Percentiles rank a stretch among this genome's conserved stretches.
Conservation (phyloP, 1,139 yeast genomes). For the Pichia sp. region DNA sequence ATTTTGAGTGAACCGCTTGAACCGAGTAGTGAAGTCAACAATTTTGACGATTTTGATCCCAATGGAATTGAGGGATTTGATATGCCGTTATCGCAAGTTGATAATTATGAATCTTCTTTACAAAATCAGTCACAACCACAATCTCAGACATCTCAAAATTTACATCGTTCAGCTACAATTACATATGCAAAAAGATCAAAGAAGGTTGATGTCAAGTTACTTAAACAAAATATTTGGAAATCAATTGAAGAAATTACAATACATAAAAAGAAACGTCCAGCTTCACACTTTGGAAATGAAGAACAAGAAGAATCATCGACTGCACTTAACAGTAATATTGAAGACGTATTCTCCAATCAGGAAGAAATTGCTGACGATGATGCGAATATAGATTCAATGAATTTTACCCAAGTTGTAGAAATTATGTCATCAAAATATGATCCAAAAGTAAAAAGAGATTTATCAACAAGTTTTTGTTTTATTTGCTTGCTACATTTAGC, state of each 20-base stretch:
- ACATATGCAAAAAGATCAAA: conserved; percentile 51
- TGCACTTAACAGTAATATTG: neutral
- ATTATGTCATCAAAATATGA: conserved; percentile 39
- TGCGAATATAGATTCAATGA: conserved; percentile 12
- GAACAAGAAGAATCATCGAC: neutral
- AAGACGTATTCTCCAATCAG: neutral
- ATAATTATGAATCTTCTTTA: neutral
- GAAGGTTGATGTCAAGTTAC: conserved; percentile 45
- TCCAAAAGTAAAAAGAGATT: conserved; percentile 37
- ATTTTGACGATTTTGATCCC: conserved; percentile 19
- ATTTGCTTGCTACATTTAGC: conserved; percentile 52
- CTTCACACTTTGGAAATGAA: conserved; percentile 17
- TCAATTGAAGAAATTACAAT: conserved; percentile 30
- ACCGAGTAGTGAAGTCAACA: conserved; percentile 2
- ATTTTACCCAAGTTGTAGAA: conserved; percentile 33
- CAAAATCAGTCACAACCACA: conserved; percentile 11
- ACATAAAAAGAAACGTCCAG: conserved; percentile 17
- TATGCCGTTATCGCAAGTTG: conserved; percentile 15
- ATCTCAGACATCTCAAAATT: conserved; percentile 7
- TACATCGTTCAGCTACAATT: conserved; percentile 25
- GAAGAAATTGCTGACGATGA: neutral
- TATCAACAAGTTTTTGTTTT: conserved; percentile 52
- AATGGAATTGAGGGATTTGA: conserved; percentile 18
- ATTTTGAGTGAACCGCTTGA: conserved; percentile 11
- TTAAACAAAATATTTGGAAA: conserved; percentile 50